Percentiles rank a stretch among this genome's conserved stretches.
These are phyloP conservation scores for Pulicaria dysenterica DNA, from an alignment of 129 eudicot genomes.

Conservation along the genomic window DNA sequence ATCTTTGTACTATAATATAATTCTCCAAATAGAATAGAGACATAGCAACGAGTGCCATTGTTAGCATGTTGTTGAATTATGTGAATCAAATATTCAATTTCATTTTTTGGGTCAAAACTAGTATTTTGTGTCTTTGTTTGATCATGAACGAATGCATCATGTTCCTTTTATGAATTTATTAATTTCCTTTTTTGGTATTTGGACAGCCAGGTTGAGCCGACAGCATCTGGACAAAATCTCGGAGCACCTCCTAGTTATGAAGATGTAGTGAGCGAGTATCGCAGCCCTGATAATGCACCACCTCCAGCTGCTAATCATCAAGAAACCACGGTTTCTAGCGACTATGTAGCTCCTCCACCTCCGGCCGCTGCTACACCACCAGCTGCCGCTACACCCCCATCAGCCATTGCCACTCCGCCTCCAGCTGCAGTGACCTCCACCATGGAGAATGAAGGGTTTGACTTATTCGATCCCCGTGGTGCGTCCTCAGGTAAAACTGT, in stretches of 20 bases:
- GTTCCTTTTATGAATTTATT: background rate
- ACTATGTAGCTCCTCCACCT: constrained; percentile 28
- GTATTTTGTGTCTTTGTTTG: no score
- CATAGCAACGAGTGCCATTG: background rate
- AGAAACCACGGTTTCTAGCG: constrained; percentile 27
- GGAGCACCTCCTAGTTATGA: constrained; percentile 88
- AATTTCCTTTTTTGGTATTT: constrained; percentile 10
- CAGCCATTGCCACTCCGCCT: constrained; percentile 37
- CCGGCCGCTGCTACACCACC: constrained; percentile 37
- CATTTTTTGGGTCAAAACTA: no score
- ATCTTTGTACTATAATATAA: background rate
- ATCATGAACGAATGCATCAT: no score
- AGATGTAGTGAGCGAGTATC: constrained; percentile 59
- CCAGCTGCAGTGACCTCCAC: constrained; percentile 38
- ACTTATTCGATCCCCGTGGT: constrained; percentile 88
- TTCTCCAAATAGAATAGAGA: background rate
- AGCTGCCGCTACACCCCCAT: constrained; percentile 31
- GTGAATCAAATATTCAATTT: background rate
- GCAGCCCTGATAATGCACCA: constrained; percentile 54
- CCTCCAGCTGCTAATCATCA: constrained; percentile 46
- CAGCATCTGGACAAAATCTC: constrained; percentile 59
- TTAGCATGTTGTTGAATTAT: background rate
- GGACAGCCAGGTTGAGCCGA: constrained; percentile 55
- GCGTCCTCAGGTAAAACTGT: constrained; percentile 55
- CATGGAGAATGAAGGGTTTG: constrained; percentile 55